Percentiles rank a stretch among this genome's conserved stretches.
Evolutionary conservation across 306 rosid species (phyloP).

Genomic region (Urtica urens): DNA sequence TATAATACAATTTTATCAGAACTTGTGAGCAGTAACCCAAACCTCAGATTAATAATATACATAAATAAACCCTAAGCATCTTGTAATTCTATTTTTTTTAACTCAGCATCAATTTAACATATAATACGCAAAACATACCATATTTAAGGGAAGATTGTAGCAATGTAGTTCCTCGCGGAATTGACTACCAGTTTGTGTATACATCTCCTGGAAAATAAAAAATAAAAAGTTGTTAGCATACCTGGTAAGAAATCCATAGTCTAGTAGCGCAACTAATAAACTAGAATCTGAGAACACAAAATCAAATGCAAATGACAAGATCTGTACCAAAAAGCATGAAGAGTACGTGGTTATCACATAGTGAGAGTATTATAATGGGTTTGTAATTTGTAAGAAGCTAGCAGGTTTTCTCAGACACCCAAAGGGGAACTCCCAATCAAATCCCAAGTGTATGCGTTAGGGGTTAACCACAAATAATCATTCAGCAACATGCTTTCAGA

Average conservation of each 20-base stretch:
- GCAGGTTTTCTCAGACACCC: not conserved
- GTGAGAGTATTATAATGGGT: no score
- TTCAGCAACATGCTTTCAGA: not conserved
- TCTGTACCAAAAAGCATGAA: no score
- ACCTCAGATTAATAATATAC: not conserved
- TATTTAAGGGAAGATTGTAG: conserved; percentile 65
- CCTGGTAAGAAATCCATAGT: no score
- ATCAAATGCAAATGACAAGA: no score
- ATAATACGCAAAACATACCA: conserved; percentile 52
- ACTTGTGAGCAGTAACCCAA: no score
- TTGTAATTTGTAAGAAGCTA: no score
- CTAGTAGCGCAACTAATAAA: no score
- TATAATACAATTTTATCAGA: not conserved
- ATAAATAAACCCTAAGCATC: not conserved
- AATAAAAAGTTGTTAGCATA: not conserved
- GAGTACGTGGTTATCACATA: no score
- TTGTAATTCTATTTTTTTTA: conserved; percentile 4
- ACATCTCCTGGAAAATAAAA: conserved; percentile 63
- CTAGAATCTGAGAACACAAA: no score
- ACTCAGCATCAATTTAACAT: not conserved
- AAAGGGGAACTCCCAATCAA: not conserved
- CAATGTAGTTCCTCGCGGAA: conserved; percentile 95
- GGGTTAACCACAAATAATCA: not conserved
- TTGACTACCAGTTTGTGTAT: conserved; percentile 83
- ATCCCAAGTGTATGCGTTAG: not conserved